Percentiles rank a stretch among this genome's conserved stretches.
Evolutionary conservation across 257 asterid species (phyloP).

Genomic region (Petunia axillaris): DNA sequence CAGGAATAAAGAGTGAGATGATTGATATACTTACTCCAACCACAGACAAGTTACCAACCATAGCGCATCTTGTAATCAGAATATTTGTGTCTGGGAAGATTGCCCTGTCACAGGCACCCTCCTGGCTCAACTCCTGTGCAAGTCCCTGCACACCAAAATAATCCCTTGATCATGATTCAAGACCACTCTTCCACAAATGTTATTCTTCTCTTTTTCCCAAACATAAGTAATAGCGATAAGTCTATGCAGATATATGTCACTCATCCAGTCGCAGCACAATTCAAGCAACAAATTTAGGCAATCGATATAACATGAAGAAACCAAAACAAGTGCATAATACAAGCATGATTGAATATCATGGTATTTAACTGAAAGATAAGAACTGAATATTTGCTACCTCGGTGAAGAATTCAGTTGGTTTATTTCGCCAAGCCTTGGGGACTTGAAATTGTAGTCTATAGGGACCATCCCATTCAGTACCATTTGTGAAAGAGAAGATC

Average conservation of each 20-base stretch:
- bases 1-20: background rate
- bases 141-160: slow-evolving; percentile 57
- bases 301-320: background rate
- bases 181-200: background rate
- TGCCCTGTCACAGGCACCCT: slow-evolving; percentile 84
- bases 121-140: slow-evolving; percentile 70
- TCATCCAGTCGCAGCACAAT: background rate
- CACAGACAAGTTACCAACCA: slow-evolving; percentile 63
- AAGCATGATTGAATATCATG: background rate
- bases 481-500: slow-evolving; percentile 90
- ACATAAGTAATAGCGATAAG: background rate
- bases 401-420: slow-evolving; percentile 60
- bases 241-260: background rate
- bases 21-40: slow-evolving; percentile 66
- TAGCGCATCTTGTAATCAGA: slow-evolving; percentile 64
- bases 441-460: slow-evolving; percentile 78
- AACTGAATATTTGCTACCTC: slow-evolving; percentile 47
- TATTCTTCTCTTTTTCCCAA: background rate
- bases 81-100: slow-evolving; percentile 73
- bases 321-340: background rate
- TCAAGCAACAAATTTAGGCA: background rate
- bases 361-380: background rate
- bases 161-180: background rate
- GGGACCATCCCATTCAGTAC: slow-evolving; percentile 88
- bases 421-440: slow-evolving; percentile 73